These are phyloP conservation scores for Chimonanthus praecox DNA, from an alignment of 164 flowering plant genomes.

Conservation along the genomic window DNA sequence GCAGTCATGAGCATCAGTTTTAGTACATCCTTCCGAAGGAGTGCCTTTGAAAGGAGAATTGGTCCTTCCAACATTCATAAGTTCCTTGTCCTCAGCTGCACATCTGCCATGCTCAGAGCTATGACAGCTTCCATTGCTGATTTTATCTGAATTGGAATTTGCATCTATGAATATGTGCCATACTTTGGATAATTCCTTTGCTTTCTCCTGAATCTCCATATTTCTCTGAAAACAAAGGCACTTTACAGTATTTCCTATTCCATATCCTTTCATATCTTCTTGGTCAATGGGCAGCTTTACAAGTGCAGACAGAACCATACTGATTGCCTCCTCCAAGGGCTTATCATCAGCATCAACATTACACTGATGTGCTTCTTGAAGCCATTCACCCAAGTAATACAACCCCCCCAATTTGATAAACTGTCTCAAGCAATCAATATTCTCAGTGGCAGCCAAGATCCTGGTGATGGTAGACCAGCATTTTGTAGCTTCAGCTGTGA, in stretches of 20 bases:
- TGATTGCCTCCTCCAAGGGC: not conserved
- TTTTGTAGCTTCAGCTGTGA: not conserved
- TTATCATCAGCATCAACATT: not conserved
- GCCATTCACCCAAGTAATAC: constrained; percentile 5
- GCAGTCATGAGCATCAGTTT: constrained; percentile 1
- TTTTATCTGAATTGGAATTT: not conserved
- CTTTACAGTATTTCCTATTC: constrained; percentile 5
- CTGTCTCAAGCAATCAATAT: constrained; percentile 4
- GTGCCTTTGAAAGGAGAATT: not conserved
- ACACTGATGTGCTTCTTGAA: constrained; percentile 4
- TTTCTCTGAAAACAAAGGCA: constrained; percentile 1
- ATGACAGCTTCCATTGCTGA: not conserved
- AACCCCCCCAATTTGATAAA: constrained; percentile 1
- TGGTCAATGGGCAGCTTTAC: constrained; percentile 4
- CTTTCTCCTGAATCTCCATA: constrained; percentile 2
- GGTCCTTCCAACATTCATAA: not conserved
- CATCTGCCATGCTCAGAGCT: not conserved
- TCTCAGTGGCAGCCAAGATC: not conserved
- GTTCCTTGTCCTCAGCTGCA: not conserved
- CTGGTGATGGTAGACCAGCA: not conserved
- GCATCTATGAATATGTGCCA: constrained; percentile 1
- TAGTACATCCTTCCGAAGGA: not conserved
- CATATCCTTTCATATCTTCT: constrained; percentile 2
- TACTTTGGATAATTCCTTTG: constrained; percentile 2
- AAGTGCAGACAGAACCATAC: not conserved